Conservation (phyloP, 805 yeast genomes). For the Candida gorgasii region DNA sequence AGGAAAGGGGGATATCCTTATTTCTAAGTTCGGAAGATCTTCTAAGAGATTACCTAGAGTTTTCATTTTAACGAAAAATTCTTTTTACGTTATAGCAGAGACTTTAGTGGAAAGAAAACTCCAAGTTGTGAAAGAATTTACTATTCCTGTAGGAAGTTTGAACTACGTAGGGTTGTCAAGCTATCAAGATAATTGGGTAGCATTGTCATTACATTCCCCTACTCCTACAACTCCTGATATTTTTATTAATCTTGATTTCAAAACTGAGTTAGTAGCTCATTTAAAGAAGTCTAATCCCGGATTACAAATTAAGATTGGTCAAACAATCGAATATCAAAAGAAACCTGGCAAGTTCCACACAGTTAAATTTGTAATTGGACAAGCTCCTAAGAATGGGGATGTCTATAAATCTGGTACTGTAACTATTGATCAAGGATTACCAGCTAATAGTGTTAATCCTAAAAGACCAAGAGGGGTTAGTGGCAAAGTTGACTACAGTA, state of each 20-base stretch:
- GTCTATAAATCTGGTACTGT: slow-evolving; percentile 86
- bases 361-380: slow-evolving; percentile 67
- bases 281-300: slow-evolving; percentile 61
- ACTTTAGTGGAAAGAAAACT: slow-evolving; percentile 59
- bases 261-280: slow-evolving; percentile 84
- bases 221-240: slow-evolving; percentile 69
- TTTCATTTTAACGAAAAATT: slow-evolving; percentile 63
- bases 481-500: slow-evolving; percentile 41
- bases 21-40: slow-evolving; percentile 90
- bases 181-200: slow-evolving; percentile 91
- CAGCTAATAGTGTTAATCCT: slow-evolving; percentile 68
- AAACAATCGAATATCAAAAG: slow-evolving; percentile 79
- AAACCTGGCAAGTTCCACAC: slow-evolving; percentile 83
- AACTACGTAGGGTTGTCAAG: slow-evolving; percentile 66
- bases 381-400: slow-evolving; percentile 64
- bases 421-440: slow-evolving; percentile 75
- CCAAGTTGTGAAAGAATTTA: slow-evolving; percentile 60
- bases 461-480: slow-evolving; percentile 68
- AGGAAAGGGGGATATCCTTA: slow-evolving; percentile 74
- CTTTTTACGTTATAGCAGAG: slow-evolving; percentile 73
- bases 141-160: slow-evolving; percentile 61
- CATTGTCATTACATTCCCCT: slow-evolving; percentile 52
- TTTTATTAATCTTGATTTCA: slow-evolving; percentile 76
- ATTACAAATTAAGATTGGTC: slow-evolving; percentile 64
- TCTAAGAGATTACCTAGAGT: slow-evolving; percentile 75